Percentiles rank a stretch among this genome's conserved stretches.
These are phyloP conservation scores for Lepraria neglecta DNA, from an alignment of 495 filamentous ascomycete species.

Conservation along the genomic window DNA sequence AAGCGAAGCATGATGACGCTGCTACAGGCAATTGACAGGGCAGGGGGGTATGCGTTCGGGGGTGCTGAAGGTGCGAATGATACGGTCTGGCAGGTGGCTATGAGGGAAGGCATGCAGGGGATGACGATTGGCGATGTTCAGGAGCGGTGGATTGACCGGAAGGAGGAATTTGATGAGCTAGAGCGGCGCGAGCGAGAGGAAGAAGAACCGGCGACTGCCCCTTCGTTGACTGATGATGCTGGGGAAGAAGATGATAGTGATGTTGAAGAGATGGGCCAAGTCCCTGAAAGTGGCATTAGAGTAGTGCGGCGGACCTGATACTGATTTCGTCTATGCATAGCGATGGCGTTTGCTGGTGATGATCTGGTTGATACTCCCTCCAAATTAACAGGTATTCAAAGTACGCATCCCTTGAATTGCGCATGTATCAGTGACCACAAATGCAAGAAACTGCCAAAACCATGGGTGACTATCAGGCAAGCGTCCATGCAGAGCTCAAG, in stretches of 20 bases:
- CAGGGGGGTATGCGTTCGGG: conserved; percentile 89
- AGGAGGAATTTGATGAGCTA: conserved; percentile 77
- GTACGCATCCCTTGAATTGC: too few species aligned
- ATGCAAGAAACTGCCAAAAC: too few species aligned
- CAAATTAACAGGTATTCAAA: too few species aligned
- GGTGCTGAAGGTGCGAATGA: conserved; percentile 88
- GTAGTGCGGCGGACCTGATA: conserved; percentile 40
- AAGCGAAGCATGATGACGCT: conserved; percentile 93
- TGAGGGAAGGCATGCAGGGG: conserved; percentile 72
- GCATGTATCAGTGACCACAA: too few species aligned
- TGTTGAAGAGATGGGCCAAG: conserved; percentile 31
- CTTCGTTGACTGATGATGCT: conserved; percentile 23
- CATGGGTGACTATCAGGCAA: too few species aligned
- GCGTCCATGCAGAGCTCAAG: background rate
- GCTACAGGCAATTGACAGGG: conserved; percentile 78
- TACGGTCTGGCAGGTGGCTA: conserved; percentile 86
- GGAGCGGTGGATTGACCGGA: conserved; percentile 87
- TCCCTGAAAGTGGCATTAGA: conserved; percentile 44
- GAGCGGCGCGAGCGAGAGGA: conserved; percentile 69
- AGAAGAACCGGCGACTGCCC: conserved; percentile 40
- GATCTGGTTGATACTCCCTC: too few species aligned
- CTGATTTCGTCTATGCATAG: background rate
- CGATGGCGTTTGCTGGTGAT: background rate
- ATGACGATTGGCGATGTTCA: conserved; percentile 85
- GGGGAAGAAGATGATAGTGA: conserved; percentile 37